Evolutionary conservation across 78 protist species (phyloP).

Genomic region (Dictyostelium capitatum): DNA sequence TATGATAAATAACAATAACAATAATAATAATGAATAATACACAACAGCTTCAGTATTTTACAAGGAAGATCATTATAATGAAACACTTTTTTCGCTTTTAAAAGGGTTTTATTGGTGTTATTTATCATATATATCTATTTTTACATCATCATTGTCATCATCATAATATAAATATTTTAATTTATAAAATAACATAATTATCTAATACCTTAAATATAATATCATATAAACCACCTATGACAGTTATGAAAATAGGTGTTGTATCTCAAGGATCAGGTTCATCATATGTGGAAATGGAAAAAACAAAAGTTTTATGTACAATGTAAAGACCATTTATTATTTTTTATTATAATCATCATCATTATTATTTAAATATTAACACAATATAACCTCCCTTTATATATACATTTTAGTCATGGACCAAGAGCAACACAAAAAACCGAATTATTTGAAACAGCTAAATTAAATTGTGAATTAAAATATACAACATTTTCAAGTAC

Average conservation of each 20-base stretch:
- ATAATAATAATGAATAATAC: not conserved
- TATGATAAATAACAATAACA: not conserved
- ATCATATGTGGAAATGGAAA: conserved; percentile 85
- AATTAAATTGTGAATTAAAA: conserved; percentile 82
- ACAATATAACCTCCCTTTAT: not conserved
- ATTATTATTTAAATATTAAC: not conserved
- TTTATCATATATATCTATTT: too few relatives aligned
- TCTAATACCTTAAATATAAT: not conserved
- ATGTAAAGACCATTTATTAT: conserved; percentile 62
- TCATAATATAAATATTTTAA: too few relatives aligned
- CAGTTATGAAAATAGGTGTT: conserved; percentile 87
- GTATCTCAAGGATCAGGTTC: conserved; percentile 88
- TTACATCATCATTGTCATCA: too few relatives aligned
- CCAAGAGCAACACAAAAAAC: conserved; percentile 81
- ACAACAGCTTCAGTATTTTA: too few relatives aligned
- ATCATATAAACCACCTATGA: too few relatives aligned
- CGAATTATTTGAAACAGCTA: conserved; percentile 85
- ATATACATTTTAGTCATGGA: conserved; percentile 54
- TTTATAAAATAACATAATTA: too few relatives aligned
- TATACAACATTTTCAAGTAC: conserved; percentile 81
- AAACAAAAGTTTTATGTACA: conserved; percentile 89
- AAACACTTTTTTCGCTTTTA: too few relatives aligned
- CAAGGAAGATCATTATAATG: too few relatives aligned
- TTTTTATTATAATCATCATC: not conserved
- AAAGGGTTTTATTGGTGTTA: too few relatives aligned